Evolutionary conservation across 1,284 basidiomycete genomes (phyloP).

Genomic region (Trichosporon inkin): DNA sequence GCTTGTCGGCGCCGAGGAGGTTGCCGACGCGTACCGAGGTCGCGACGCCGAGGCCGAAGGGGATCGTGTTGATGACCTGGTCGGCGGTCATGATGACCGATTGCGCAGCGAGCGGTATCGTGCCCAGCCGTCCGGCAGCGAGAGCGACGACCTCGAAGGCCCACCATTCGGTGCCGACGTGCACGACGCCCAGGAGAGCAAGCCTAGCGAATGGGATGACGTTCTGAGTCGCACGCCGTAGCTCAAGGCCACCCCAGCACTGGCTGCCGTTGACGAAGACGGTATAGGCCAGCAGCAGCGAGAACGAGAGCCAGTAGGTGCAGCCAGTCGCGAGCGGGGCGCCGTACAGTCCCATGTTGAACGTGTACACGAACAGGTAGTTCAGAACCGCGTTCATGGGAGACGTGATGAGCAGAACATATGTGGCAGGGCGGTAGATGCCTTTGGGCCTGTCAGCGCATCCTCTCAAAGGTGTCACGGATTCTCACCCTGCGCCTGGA

Average conservation of each 20-base stretch:
- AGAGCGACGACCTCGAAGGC: constrained; percentile 12
- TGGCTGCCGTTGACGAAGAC: constrained; percentile 4
- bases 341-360: constrained; percentile 3
- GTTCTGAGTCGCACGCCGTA: constrained; percentile 9
- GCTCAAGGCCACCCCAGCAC: constrained; percentile 11
- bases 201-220: constrained; percentile 5
- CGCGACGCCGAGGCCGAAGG: constrained; percentile 11
- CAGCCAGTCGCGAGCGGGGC: constrained; percentile 8
- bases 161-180: constrained; percentile 15
- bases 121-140: constrained; percentile 9
- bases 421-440: constrained; percentile 11
- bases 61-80: constrained; percentile 14
- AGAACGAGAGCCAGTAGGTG: constrained; percentile 8
- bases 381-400: constrained; percentile 8
- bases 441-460: background rate
- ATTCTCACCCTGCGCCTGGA: constrained; percentile 8
- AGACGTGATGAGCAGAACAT: constrained; percentile 4
- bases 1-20: constrained; percentile 9
- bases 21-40: constrained; percentile 9
- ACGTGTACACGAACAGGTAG: constrained; percentile 6
- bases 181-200: constrained; percentile 9
- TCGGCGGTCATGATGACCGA: constrained; percentile 14
- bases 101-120: constrained; percentile 11
- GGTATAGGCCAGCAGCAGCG: background rate
- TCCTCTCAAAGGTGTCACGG: background rate